These are phyloP conservation scores for Tricholoma matsutake DNA, from an alignment of 768 basidiomycete genomes.

Conservation along the genomic window DNA sequence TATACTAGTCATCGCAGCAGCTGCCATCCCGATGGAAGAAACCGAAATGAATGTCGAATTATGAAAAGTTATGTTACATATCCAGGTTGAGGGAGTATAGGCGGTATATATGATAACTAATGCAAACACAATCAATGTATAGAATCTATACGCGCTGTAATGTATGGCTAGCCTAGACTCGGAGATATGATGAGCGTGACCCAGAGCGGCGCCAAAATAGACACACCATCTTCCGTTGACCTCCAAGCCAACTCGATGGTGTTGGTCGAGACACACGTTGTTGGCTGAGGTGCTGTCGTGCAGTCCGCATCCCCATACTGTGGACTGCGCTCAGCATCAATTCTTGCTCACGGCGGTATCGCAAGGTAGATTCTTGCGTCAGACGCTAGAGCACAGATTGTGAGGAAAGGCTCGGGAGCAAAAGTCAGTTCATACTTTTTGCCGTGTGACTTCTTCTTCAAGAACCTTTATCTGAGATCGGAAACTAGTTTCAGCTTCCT, in stretches of 20 bases:
- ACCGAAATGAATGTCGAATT: neutral
- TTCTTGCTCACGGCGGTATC: constrained; percentile 75
- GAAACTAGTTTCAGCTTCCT: constrained; percentile 68
- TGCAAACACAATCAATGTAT: neutral
- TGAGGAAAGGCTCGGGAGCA: neutral
- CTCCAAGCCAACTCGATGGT: constrained; percentile 67
- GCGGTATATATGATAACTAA: neutral
- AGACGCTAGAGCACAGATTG: constrained; percentile 36
- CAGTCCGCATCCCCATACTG: constrained; percentile 59
- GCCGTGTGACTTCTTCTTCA: constrained; percentile 57
- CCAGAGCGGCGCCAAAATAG: neutral
- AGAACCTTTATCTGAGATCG: constrained; percentile 63
- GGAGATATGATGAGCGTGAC: neutral
- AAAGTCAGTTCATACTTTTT: constrained; percentile 41
- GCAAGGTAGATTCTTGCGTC: constrained; percentile 49
- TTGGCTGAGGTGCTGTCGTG: constrained; percentile 57
- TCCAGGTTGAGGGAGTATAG: no score
- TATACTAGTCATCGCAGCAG: constrained; percentile 21
- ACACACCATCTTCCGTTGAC: constrained; percentile 54
- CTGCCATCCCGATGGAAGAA: constrained; percentile 7
- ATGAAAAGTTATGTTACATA: neutral
- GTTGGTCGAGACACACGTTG: constrained; percentile 41
- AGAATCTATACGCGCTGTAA: constrained; percentile 14
- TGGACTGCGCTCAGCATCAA: constrained; percentile 80
- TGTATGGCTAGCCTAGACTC: constrained; percentile 16